Conservation (phyloP, 768 basidiomycete genomes). For the Russula griseocarnosa region DNA sequence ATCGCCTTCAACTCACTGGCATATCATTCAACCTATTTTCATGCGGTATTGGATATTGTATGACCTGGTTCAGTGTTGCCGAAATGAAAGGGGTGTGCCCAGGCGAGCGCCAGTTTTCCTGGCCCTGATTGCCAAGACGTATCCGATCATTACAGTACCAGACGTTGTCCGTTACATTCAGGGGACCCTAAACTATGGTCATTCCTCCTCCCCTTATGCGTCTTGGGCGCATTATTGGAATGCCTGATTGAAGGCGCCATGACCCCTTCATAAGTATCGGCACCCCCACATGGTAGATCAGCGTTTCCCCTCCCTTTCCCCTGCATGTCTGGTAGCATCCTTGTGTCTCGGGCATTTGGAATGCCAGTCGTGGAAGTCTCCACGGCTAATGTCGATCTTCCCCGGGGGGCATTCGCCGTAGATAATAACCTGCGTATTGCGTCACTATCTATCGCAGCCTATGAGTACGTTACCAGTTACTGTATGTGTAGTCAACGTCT, state of each 20-base stretch:
- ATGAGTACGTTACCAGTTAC: slow-evolving; percentile 20
- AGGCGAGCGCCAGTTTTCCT: not conserved
- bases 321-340: no score
- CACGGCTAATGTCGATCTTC: no score
- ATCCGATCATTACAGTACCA: not conserved
- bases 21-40: not conserved
- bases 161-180: not conserved
- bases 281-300: not conserved
- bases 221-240: not conserved
- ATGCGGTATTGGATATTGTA: no score
- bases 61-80: not conserved
- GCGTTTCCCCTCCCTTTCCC: not conserved
- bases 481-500: not conserved
- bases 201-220: not conserved
- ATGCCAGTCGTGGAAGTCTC: not conserved
- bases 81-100: not conserved
- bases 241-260: no score
- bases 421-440: slow-evolving; percentile 26
- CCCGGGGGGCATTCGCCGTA: not conserved
- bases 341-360: not conserved
- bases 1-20: not conserved
- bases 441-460: slow-evolving; percentile 23
- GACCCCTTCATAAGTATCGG: not conserved
- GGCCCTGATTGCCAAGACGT: not conserved
- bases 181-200: no score